phyloP scores from a whole-genome alignment of 495 filamentous ascomycete genomes.

The Aspergillus conjunctus region DNA sequence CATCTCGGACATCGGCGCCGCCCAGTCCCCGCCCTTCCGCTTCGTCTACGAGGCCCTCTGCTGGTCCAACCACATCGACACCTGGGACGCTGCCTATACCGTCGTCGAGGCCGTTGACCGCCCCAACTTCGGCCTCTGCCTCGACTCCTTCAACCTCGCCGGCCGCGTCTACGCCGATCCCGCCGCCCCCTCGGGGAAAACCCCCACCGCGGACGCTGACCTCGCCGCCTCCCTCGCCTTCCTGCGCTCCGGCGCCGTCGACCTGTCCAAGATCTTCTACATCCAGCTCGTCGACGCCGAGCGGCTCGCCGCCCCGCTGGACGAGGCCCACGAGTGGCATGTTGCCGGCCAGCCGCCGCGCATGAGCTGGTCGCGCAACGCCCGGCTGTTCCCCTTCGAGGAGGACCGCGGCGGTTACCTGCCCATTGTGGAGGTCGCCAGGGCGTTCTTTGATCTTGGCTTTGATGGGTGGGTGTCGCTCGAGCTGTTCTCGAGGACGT shows the following conservation, averaged over 20 bases:
- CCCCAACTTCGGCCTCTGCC: conserved; percentile 74
- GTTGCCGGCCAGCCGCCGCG: conserved; percentile 61
- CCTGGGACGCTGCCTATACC: conserved; percentile 74
- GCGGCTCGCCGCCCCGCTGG: conserved; percentile 58
- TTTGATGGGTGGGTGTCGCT: conserved; percentile 79
- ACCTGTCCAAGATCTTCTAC: conserved; percentile 73
- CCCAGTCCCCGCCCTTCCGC: conserved; percentile 56
- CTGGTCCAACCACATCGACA: conserved; percentile 73
- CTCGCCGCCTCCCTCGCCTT: conserved; percentile 58
- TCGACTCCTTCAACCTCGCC: conserved; percentile 82
- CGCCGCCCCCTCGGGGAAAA: conserved; percentile 52
- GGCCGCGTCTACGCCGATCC: conserved; percentile 76
- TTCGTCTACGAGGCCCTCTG: conserved; percentile 78
- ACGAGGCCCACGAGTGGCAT: conserved; percentile 65
- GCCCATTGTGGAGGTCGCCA: conserved; percentile 61
- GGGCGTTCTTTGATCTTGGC: conserved; percentile 63
- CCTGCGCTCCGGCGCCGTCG: conserved; percentile 54
- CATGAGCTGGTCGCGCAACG: conserved; percentile 84
- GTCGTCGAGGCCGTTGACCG: conserved; percentile 66
- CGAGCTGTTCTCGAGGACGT: conserved; percentile 72
- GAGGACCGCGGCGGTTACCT: conserved; percentile 70
- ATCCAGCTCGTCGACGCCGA: conserved; percentile 81
- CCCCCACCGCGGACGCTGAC: conserved; percentile 58
- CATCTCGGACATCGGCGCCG: conserved; percentile 64
- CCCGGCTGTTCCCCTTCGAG: conserved; percentile 75